A percentile compares a stretch with the other conserved stretches of the same genome.
Evolutionary conservation across 306 rosid species (phyloP).

Genomic region (Cicer bijugum): DNA sequence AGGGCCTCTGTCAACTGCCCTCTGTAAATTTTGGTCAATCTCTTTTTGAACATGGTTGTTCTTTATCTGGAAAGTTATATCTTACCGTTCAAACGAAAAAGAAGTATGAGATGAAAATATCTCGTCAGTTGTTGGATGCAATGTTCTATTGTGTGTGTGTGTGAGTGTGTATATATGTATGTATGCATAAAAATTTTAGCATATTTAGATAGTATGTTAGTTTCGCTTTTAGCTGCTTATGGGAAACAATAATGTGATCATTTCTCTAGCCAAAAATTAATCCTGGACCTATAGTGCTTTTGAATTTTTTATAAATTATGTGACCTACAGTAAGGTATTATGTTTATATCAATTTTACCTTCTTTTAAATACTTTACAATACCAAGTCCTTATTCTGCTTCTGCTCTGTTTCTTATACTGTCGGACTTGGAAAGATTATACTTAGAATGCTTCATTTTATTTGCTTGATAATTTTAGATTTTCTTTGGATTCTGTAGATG

Average conservation of each 20-base stretch:
- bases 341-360: constrained; percentile 23
- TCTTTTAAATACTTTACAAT: constrained; percentile 17
- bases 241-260: background rate
- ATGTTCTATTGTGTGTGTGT: background rate
- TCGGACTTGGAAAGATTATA: constrained; percentile 31
- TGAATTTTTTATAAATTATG: constrained; percentile 22
- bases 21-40: constrained; percentile 5
- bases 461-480: constrained; percentile 36
- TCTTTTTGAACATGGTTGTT: background rate
- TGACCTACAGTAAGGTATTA: background rate
- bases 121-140: constrained; percentile 10
- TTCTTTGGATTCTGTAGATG: constrained; percentile 62
- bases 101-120: background rate
- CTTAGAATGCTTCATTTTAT: constrained; percentile 32
- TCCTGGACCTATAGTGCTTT: background rate
- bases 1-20: constrained; percentile 4
- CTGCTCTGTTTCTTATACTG: constrained; percentile 14
- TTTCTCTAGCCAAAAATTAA: constrained; percentile 5
- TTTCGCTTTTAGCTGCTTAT: background rate
- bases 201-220: constrained; percentile 1
- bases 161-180: too few relatives aligned
- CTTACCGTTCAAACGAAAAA: constrained; percentile 12
- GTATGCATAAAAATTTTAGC: background rate
- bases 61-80: constrained; percentile 20
- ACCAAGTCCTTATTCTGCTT: constrained; percentile 33